Conservation (phyloP, 129 eudicot genomes). For the Artemisia tridentata region DNA sequence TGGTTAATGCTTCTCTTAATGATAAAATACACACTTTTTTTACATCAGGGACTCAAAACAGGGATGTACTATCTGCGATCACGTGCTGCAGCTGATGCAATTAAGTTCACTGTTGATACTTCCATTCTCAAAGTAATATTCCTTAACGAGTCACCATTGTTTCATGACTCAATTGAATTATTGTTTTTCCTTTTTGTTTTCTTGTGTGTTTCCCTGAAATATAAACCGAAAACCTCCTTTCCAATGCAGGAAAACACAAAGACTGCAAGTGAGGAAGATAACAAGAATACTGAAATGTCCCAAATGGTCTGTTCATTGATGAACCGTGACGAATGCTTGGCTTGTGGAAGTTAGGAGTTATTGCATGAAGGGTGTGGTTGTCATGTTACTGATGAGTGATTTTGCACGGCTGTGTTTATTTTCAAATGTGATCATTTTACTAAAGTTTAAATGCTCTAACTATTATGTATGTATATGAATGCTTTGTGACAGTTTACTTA, state of each 20-base stretch:
- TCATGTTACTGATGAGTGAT: slow-evolving; percentile 5
- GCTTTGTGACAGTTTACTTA: background rate
- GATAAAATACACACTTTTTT: slow-evolving; percentile 44
- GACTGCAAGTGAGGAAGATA: slow-evolving; percentile 36
- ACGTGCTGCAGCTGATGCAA: slow-evolving; percentile 98
- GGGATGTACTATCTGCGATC: slow-evolving; percentile 94
- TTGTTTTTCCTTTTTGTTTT: background rate
- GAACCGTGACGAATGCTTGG: slow-evolving; percentile 81
- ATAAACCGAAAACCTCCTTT: background rate
- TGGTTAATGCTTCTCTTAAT: slow-evolving; percentile 19
- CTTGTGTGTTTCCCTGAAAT: background rate
- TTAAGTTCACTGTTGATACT: slow-evolving; percentile 94
- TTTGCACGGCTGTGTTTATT: background rate
- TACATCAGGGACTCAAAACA: slow-evolving; percentile 81
- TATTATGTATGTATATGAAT: background rate
- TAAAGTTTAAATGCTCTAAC: background rate
- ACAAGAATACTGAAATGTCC: slow-evolving; percentile 49
- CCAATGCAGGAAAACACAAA: slow-evolving; percentile 55
- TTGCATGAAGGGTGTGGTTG: background rate
- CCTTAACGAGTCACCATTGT: background rate
- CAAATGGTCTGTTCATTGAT: slow-evolving; percentile 79
- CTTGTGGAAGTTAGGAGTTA: slow-evolving; percentile 68
- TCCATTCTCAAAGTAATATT: slow-evolving; percentile 58
- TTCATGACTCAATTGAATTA: background rate
- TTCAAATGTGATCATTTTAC: background rate